A percentile compares a stretch with the other conserved stretches of the same genome.
These are phyloP conservation scores for Coemansia sp. DNA, from an alignment of 192 early-diverging fungal genomes.

Conservation along the genomic window DNA sequence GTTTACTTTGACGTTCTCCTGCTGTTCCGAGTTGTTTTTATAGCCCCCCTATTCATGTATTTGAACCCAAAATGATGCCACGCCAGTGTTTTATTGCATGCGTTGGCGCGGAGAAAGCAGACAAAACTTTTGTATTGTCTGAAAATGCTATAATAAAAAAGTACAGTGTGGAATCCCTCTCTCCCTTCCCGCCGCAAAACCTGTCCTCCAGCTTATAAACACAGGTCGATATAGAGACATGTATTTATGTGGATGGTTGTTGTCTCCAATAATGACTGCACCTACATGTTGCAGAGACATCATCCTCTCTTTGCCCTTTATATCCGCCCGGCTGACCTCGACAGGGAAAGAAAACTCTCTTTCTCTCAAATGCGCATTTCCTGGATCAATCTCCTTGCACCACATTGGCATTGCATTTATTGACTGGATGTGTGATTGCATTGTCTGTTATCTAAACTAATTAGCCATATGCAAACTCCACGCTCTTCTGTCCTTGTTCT, in stretches of 20 bases:
- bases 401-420: constrained; percentile 1
- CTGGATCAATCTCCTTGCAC: background rate
- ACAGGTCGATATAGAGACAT: background rate
- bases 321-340: background rate
- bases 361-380: background rate
- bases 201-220: background rate
- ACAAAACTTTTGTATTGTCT: background rate
- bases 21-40: no score
- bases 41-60: background rate
- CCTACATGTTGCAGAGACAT: background rate
- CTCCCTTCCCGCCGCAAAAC: background rate
- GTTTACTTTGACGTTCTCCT: no score
- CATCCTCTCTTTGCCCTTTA: background rate
- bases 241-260: background rate
- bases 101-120: background rate
- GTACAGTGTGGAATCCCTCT: background rate
- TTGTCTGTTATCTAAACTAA: background rate
- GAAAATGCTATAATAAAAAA: no score
- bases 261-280: background rate
- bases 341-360: background rate
- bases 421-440: background rate
- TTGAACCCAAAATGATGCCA: background rate
- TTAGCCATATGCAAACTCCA: background rate
- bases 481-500: background rate
- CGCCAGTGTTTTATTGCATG: background rate